phyloP scores from a whole-genome alignment of 352 stramenopile genomes.

The Pythium phragmitis region DNA sequence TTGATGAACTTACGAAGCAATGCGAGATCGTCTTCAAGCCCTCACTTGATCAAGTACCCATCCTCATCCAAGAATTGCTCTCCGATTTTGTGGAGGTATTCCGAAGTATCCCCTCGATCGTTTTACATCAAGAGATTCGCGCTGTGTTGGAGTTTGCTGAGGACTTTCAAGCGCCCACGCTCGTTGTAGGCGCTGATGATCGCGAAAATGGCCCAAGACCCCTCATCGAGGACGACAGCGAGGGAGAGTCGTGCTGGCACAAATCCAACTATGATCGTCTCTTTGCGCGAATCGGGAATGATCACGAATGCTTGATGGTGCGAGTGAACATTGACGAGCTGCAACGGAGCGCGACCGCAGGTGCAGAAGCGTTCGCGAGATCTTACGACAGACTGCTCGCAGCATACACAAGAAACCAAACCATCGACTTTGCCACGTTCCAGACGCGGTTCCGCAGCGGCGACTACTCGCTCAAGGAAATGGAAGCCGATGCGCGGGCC shows the following conservation, averaged over 20 bases:
- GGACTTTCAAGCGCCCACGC: slow-evolving; percentile 36
- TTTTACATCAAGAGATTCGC: slow-evolving; percentile 37
- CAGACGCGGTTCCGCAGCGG: slow-evolving; percentile 37
- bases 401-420: slow-evolving; percentile 42
- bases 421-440: slow-evolving; percentile 49
- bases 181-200: slow-evolving; percentile 13
- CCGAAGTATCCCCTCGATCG: slow-evolving; percentile 35
- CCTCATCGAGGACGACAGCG: neutral
- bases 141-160: slow-evolving; percentile 49
- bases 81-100: slow-evolving; percentile 42
- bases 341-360: slow-evolving; percentile 26
- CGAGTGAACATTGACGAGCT: slow-evolving; percentile 47
- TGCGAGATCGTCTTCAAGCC: slow-evolving; percentile 40
- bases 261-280: slow-evolving; percentile 33
- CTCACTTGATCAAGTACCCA: slow-evolving; percentile 30
- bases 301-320: slow-evolving; percentile 33
- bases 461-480: slow-evolving; percentile 43
- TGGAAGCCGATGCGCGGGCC: slow-evolving; percentile 36
- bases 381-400: slow-evolving; percentile 38
- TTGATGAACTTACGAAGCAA: slow-evolving; percentile 9
- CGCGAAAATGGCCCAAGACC: neutral
- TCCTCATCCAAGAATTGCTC: slow-evolving; percentile 32
- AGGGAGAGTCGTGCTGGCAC: slow-evolving; percentile 18
- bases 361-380: slow-evolving; percentile 26
- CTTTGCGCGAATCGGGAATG: slow-evolving; percentile 35